phyloP scores from a whole-genome alignment of 164 flowering plant species.

The Berberis vulgaris region DNA sequence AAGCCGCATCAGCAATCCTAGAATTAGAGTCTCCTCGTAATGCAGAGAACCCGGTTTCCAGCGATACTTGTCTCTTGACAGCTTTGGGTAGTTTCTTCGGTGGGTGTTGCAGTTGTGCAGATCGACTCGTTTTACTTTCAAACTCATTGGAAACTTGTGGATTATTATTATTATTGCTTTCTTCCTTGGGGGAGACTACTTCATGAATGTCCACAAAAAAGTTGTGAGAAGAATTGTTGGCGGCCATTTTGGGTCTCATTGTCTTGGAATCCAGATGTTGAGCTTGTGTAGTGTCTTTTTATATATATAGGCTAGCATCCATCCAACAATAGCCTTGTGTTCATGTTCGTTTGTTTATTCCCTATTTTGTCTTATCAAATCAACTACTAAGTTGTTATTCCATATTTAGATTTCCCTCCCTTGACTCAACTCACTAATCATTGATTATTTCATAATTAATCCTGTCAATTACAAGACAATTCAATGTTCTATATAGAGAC shows the following conservation, averaged over 20 bases:
- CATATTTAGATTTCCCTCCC: too few species aligned
- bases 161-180: constrained; percentile 9
- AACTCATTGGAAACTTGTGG: constrained; percentile 9
- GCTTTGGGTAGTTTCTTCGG: constrained; percentile 25
- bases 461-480: too few species aligned
- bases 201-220: constrained; percentile 54
- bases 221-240: constrained; percentile 10
- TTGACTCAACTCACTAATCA: too few species aligned
- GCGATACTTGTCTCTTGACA: constrained; percentile 74
- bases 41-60: constrained; percentile 85
- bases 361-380: too few species aligned
- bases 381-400: too few species aligned
- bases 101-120: constrained; percentile 20
- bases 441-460: too few species aligned
- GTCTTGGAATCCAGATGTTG: too few species aligned
- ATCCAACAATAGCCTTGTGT: too few species aligned
- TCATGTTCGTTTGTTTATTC: too few species aligned
- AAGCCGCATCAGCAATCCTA: constrained; percentile 32
- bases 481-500: too few species aligned
- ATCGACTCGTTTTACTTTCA: constrained; percentile 9
- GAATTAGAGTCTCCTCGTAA: constrained; percentile 37
- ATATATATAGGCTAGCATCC: too few species aligned
- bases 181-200: constrained; percentile 34
- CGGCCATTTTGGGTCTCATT: constrained; percentile 20
- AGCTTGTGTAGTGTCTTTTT: too few species aligned